These are phyloP conservation scores for Petunia hybrid DNA, from an alignment of 305 asterid species.

Conservation along the genomic window DNA sequence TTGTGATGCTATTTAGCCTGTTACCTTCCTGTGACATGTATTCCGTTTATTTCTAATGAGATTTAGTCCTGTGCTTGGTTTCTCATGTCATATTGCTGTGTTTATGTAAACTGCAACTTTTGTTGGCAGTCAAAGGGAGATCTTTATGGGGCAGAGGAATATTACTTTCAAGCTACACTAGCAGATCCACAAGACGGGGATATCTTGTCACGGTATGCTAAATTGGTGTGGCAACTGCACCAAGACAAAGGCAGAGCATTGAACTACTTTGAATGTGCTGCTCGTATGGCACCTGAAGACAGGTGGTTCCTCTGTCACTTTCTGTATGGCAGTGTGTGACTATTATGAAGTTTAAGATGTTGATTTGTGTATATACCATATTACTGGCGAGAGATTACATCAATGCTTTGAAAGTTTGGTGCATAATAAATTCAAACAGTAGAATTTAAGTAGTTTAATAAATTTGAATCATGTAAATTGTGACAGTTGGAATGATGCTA, in stretches of 20 bases:
- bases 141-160: slow-evolving; percentile 72
- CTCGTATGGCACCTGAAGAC: slow-evolving; percentile 61
- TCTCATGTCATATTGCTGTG: not conserved
- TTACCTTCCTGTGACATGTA: too few relatives aligned
- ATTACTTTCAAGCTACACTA: slow-evolving; percentile 57
- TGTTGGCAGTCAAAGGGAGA: slow-evolving; percentile 65
- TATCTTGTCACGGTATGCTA: slow-evolving; percentile 60
- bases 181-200: slow-evolving; percentile 80
- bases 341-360: not conserved
- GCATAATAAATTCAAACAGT: too few relatives aligned
- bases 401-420: too few relatives aligned
- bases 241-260: slow-evolving; percentile 64
- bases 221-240: slow-evolving; percentile 70
- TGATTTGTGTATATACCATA: too few relatives aligned
- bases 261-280: slow-evolving; percentile 63
- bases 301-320: slow-evolving; percentile 41
- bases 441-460: too few relatives aligned
- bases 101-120: not conserved
- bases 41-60: slow-evolving; percentile 23
- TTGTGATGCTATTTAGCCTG: not conserved
- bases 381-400: too few relatives aligned
- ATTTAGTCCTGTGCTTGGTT: not conserved
- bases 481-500: too few relatives aligned
- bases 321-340: not conserved
- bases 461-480: too few relatives aligned